A percentile compares a stretch with the other conserved stretches of the same genome.
Evolutionary conservation across 2,329 filamentous ascomycete species (phyloP).

Genomic region (Beauveria sp.): DNA sequence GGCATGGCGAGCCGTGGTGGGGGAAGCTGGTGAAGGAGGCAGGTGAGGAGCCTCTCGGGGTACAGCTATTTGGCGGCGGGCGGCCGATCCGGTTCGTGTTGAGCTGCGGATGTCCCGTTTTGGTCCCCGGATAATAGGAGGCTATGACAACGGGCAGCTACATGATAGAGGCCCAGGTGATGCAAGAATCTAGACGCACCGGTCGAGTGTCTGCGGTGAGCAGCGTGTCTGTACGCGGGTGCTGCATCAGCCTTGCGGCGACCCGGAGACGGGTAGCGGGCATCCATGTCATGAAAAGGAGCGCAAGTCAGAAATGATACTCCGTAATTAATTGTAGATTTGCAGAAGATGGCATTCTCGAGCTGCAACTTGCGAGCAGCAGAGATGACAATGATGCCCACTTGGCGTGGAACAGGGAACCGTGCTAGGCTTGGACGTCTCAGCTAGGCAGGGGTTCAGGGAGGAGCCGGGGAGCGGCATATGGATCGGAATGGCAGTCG

Average conservation of each 20-base stretch:
- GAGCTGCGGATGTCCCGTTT: no score
- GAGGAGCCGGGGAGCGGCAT: not conserved
- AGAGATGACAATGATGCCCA: not conserved
- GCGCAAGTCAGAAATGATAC: no score
- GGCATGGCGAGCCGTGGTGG: not conserved
- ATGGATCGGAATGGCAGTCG: not conserved
- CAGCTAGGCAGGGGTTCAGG: slow-evolving; percentile 7
- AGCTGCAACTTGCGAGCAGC: no score
- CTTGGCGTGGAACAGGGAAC: not conserved
- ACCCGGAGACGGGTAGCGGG: not conserved
- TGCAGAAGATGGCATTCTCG: not conserved
- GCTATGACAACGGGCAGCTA: not conserved
- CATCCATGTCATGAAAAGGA: no score
- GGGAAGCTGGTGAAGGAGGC: no score
- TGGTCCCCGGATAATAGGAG: not conserved
- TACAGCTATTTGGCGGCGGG: not conserved
- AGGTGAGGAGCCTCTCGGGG: not conserved
- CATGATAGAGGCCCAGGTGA: no score
- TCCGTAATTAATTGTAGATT: no score
- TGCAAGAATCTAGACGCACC: no score
- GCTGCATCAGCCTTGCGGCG: not conserved
- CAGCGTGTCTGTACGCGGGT: not conserved
- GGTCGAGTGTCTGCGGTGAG: not conserved
- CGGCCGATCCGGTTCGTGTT: not conserved
- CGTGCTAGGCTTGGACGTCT: not conserved